Evolutionary conservation across 768 basidiomycete species (phyloP), one percentile per base, ranked within the genome.

Genomic region (Austroboletus festivus): DNA sequence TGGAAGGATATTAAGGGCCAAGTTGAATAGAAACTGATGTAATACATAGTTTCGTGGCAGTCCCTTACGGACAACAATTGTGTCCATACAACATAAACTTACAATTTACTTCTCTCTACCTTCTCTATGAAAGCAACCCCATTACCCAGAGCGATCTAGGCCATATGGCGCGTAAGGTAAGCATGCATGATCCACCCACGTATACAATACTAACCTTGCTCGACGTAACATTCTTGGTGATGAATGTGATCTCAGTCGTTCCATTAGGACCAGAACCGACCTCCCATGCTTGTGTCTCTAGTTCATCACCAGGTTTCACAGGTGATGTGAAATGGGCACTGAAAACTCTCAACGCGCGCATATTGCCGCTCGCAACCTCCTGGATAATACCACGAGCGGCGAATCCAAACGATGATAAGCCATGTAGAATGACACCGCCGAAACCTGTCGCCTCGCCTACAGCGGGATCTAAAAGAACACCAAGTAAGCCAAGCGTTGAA

Each of bases 361-460:
- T 76, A 54, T 87, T 79, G 38, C 77, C 77, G 0, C 73, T 77
- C 0, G 81, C 88, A 12, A 84, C 74, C 2, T 75, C 73, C 48
- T 77, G 75, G 52, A 94, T 73, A 46, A 93, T 68, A 1, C 81
- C 87, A 37, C 90, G 82, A 3, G 88, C 92, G 8, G 76, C 86
- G 61, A 91, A 91, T 10, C 91, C 91, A 62, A 79, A 93, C 0
- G 85, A 81, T 18, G 86, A 83, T 21, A 93, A 75, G 23, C 91
- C 91, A 60, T 94, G 91, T 3, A 93, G 76, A 58, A 94, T 92
- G 31, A 85, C 81, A 41, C 85, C 91, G 3, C 88, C 88, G 58
- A 94, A 93, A 11, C 89, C 89, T 16, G 82, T 74, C 8, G 72
- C 74, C 54, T 81, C 64, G n/a, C 89, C 91, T 33, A 89, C 80